phyloP scores from a whole-genome alignment of 768 basidiomycete species.

The Pisolithus albus region DNA sequence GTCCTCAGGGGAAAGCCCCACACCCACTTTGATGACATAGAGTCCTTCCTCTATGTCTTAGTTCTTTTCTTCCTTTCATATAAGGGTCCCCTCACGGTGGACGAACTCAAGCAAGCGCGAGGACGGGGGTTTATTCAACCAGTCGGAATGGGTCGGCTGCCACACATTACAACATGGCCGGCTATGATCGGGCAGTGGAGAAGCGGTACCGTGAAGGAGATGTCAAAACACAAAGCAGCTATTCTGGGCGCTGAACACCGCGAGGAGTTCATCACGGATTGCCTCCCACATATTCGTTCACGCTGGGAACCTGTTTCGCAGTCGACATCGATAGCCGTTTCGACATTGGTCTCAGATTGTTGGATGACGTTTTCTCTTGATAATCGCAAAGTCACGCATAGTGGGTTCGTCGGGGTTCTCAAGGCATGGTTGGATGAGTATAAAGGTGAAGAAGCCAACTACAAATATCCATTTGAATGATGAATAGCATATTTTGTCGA shows the following conservation, averaged over 20 bases:
- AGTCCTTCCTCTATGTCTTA: constrained; percentile 13
- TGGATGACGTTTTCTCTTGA: no score
- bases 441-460: not conserved
- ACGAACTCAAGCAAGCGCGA: not conserved
- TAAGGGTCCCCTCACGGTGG: no score
- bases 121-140: not conserved
- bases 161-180: constrained; percentile 5
- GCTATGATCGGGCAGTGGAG: not conserved
- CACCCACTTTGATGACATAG: constrained; percentile 9
- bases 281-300: no score
- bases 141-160: not conserved
- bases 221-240: no score
- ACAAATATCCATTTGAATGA: no score
- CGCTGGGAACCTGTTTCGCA: no score
- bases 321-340: no score
- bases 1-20: constrained; percentile 2
- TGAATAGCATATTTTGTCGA: no score
- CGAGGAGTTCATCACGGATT: no score
- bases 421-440: not conserved
- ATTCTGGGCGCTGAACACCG: no score
- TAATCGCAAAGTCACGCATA: not conserved
- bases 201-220: not conserved
- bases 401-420: not conserved
- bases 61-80: constrained; percentile 10
- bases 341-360: no score